phyloP scores from a whole-genome alignment of 352 stramenopile species.

The Hyaloperonospora arabidopsidis region DNA sequence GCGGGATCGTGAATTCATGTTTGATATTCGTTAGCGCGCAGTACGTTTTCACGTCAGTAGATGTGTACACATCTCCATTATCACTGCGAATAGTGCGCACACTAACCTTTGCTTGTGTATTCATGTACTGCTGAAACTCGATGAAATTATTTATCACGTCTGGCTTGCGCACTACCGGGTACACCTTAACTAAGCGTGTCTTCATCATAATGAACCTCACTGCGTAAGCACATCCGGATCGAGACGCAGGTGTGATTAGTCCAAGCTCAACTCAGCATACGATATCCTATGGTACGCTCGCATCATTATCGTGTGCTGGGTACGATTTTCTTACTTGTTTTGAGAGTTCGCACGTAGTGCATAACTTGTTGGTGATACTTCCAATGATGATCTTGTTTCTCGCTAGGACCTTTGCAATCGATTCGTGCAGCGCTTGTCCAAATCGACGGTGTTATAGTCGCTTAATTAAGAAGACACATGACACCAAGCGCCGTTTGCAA shows the following conservation, averaged over 20 bases:
- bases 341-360: neutral
- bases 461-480: neutral
- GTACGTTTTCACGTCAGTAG: neutral
- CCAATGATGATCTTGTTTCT: neutral
- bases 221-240: neutral
- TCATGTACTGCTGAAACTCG: neutral
- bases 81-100: neutral
- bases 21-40: neutral
- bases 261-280: neutral
- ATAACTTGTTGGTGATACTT: neutral
- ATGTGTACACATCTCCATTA: neutral
- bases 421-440: neutral
- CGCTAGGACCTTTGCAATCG: neutral
- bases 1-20: neutral
- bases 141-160: neutral
- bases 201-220: neutral
- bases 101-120: neutral
- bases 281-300: neutral
- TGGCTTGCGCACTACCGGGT: neutral
- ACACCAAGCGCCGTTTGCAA: neutral
- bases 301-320: neutral
- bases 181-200: neutral
- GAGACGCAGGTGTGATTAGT: neutral
- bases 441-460: neutral
- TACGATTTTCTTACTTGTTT: neutral